Conservation (phyloP, 2,329 filamentous ascomycete species). For the Colletotrichum destructivum region DNA sequence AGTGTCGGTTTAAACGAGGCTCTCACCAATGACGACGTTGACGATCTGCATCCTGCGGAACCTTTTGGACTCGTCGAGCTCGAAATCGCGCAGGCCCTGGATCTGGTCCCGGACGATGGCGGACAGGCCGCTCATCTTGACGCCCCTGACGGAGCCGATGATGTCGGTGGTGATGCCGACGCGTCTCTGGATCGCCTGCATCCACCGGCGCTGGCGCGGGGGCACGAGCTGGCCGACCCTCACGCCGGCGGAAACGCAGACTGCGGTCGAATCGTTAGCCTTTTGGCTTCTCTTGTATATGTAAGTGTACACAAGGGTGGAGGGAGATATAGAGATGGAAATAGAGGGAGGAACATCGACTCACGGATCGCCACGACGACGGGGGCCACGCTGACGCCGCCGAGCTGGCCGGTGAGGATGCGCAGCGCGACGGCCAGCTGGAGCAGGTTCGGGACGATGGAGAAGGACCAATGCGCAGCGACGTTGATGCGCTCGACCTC, state of each 20-base stretch:
- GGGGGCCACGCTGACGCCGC: constrained; percentile 55
- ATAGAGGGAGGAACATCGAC: constrained; percentile 40
- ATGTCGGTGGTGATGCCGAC: constrained; percentile 64
- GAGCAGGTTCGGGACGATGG: constrained; percentile 37
- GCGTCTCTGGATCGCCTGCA: constrained; percentile 64
- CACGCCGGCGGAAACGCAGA: not conserved
- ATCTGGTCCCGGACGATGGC: constrained; percentile 51
- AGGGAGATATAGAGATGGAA: no score
- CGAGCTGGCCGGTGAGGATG: constrained; percentile 52
- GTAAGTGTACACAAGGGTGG: no score
- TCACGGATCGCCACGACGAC: constrained; percentile 56
- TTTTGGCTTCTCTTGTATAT: no score
- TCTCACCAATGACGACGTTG: constrained; percentile 20
- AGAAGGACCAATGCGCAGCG: constrained; percentile 44
- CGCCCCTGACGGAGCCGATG: constrained; percentile 64
- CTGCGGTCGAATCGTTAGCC: not conserved
- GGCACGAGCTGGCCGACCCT: constrained; percentile 10
- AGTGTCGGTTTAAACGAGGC: not conserved
- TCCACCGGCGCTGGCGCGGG: constrained; percentile 53
- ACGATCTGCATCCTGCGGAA: constrained; percentile 23
- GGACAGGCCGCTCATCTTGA: constrained; percentile 66
- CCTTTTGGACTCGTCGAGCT: constrained; percentile 43
- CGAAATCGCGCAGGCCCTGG: constrained; percentile 41
- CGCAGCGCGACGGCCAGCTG: constrained; percentile 48
- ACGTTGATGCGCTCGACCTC: constrained; percentile 49